Conservation (phyloP, 2,329 filamentous ascomycete species). For the Neoarthrinium moseri region DNA sequence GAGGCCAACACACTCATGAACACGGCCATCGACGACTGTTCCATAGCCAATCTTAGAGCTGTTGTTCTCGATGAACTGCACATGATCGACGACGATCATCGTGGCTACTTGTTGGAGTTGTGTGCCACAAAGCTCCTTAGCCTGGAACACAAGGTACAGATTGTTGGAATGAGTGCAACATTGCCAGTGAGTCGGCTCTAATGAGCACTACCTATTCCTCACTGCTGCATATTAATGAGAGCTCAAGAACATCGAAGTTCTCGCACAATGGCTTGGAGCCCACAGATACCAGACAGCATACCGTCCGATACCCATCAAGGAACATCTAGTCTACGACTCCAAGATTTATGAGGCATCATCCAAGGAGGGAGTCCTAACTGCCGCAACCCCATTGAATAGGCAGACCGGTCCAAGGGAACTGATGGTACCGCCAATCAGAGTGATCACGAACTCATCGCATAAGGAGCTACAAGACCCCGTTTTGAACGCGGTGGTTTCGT, state of each 20-base stretch:
- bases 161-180: constrained; percentile 79
- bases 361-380: constrained; percentile 58
- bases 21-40: constrained; percentile 68
- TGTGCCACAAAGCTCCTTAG: constrained; percentile 72
- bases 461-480: constrained; percentile 65
- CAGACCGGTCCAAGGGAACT: constrained; percentile 29
- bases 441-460: constrained; percentile 54
- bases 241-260: constrained; percentile 63
- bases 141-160: constrained; percentile 65
- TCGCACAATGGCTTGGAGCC: constrained; percentile 69
- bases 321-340: constrained; percentile 71
- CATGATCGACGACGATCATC: constrained; percentile 75
- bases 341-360: constrained; percentile 62
- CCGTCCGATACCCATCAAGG: constrained; percentile 72
- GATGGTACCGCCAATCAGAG: constrained; percentile 39
- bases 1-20: constrained; percentile 76
- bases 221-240: not conserved
- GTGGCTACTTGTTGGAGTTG: constrained; percentile 73
- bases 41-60: constrained; percentile 60
- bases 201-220: not conserved
- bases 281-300: constrained; percentile 73
- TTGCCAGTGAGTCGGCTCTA: constrained; percentile 54
- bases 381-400: constrained; percentile 48
- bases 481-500: constrained; percentile 67
- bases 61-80: constrained; percentile 79